These are phyloP conservation scores for Cytospora chrysosperma DNA, from an alignment of 2,329 filamentous ascomycete species.

Conservation along the genomic window DNA sequence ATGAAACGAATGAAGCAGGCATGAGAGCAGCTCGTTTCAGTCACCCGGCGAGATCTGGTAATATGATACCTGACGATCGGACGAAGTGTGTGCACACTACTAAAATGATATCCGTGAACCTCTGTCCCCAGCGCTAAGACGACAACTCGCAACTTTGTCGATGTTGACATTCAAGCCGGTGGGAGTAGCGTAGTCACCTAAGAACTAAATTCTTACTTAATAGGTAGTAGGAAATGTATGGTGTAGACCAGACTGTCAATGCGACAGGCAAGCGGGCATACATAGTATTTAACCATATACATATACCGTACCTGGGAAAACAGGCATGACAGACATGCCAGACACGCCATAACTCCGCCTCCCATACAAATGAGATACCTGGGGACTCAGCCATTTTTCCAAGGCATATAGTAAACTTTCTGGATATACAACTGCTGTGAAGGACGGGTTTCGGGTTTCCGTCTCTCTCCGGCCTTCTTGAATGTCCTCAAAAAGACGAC, in stretches of 20 bases:
- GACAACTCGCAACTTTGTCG: too few relatives aligned
- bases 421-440: not conserved
- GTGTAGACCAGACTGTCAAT: too few relatives aligned
- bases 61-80: not conserved
- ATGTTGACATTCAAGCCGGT: too few relatives aligned
- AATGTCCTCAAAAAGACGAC: too few relatives aligned
- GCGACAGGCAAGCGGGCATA: too few relatives aligned
- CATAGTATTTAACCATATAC: too few relatives aligned
- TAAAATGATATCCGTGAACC: not conserved
- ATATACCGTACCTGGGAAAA: not conserved
- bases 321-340: too few relatives aligned
- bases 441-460: not conserved
- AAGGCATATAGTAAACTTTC: not conserved
- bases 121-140: not conserved
- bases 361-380: too few relatives aligned
- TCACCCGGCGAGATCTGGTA: not conserved
- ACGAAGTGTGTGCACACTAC: conserved; percentile 16
- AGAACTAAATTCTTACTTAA: too few relatives aligned
- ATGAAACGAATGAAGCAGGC: not conserved
- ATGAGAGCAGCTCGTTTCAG: not conserved
- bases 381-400: not conserved
- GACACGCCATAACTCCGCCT: too few relatives aligned
- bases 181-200: too few relatives aligned
- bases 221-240: not conserved
- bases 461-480: not conserved